phyloP scores from a whole-genome alignment of 1,284 basidiomycete genomes.

The Chalciporus sp. region DNA sequence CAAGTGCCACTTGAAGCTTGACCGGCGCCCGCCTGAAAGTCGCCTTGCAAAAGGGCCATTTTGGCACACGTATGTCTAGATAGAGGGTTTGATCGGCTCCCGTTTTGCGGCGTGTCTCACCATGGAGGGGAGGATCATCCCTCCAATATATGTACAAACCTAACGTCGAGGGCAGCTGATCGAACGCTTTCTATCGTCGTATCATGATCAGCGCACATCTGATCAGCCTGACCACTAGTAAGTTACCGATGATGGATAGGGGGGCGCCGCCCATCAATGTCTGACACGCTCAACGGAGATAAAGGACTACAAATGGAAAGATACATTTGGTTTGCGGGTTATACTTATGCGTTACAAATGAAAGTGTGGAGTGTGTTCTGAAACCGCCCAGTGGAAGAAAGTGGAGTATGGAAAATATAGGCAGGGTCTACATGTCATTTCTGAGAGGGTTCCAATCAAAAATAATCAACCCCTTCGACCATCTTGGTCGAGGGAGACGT shows the following conservation, averaged over 20 bases:
- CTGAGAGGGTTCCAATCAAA: slow-evolving; percentile 8
- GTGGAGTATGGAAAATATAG: too few species aligned
- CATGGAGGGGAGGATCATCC: neutral
- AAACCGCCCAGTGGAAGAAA: neutral
- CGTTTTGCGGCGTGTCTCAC: neutral
- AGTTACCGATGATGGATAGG: neutral
- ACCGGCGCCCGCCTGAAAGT: too few species aligned
- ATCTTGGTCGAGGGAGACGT: slow-evolving; percentile 2
- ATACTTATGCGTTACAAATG: neutral
- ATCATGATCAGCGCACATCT: neutral
- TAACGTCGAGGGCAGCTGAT: neutral
- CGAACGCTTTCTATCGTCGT: neutral
- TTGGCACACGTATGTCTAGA: neutral
- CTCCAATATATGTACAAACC: neutral
- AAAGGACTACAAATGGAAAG: neutral
- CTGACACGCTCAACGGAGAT: neutral
- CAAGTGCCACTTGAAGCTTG: too few species aligned
- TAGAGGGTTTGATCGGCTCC: neutral
- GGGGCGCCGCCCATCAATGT: neutral
- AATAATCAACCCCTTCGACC: slow-evolving; percentile 31
- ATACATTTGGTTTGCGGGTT: neutral
- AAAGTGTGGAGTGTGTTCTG: neutral
- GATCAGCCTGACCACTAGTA: neutral
- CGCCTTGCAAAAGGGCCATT: too few species aligned
- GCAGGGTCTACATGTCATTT: neutral